Evolutionary conservation across 805 yeast genomes (phyloP).

Genomic region (Cyberlindnera petersonii): DNA sequence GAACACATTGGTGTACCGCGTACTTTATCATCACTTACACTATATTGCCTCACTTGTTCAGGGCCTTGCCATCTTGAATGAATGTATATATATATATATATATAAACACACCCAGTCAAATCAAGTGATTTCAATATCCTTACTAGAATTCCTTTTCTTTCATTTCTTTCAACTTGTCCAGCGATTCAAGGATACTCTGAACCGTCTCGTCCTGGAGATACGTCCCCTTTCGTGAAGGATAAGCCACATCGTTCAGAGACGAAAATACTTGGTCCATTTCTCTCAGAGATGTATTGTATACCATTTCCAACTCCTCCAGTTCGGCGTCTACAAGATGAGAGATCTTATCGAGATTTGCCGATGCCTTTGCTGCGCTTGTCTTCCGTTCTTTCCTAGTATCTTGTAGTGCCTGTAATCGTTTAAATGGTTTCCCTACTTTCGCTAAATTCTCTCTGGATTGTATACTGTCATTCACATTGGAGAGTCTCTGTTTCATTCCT

Average conservation of each 20-base stretch:
- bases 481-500: conserved; percentile 1
- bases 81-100: no score
- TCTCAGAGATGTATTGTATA: conserved; percentile 9
- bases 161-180: conserved; percentile 16
- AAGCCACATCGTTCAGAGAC: conserved; percentile 24
- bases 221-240: conserved; percentile 5
- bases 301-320: conserved; percentile 22
- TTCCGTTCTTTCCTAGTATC: not conserved
- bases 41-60: no score
- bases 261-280: conserved; percentile 21
- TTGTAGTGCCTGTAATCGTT: not conserved
- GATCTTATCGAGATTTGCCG: conserved; percentile 25
- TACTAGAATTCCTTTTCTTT: not conserved
- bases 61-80: no score
- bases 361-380: not conserved
- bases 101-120: no score
- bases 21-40: no score
- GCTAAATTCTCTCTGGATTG: not conserved
- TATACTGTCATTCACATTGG: conserved; percentile 7
- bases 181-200: conserved; percentile 16
- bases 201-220: conserved; percentile 8
- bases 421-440: no score
- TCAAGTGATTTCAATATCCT: no score
- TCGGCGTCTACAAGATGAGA: conserved; percentile 29
- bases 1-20: no score